phyloP scores from a whole-genome alignment of 208 protist genomes.

The Crithidia fasciculata region DNA sequence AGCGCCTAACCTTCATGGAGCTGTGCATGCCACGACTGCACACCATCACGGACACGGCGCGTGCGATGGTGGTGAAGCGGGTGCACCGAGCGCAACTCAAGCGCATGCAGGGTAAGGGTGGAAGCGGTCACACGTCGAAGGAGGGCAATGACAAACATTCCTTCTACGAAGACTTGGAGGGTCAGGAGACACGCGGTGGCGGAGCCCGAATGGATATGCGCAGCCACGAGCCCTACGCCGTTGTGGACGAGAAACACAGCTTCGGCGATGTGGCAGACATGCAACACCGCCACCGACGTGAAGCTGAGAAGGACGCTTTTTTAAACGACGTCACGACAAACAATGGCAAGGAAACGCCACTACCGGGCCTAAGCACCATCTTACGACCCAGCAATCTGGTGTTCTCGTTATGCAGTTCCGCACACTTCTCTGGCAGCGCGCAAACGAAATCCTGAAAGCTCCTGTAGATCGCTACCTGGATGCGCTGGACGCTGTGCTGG shows the following conservation, averaged over 20 bases:
- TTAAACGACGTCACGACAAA: background rate
- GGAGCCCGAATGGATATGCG: background rate
- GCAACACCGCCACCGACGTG: conserved; percentile 4
- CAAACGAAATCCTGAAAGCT: conserved; percentile 23
- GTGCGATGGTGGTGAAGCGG: conserved; percentile 33
- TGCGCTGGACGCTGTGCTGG: conserved; percentile 39
- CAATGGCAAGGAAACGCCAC: background rate
- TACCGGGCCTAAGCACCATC: background rate
- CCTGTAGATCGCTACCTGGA: conserved; percentile 35
- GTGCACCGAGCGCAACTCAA: conserved; percentile 3
- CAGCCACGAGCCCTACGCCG: conserved; percentile 12
- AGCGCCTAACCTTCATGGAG: conserved; percentile 47
- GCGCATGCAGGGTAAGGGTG: too few species aligned
- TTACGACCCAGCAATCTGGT: background rate
- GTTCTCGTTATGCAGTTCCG: background rate
- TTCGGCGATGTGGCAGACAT: conserved; percentile 1
- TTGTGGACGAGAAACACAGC: background rate
- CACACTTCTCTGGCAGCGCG: conserved; percentile 15
- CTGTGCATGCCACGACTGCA: conserved; percentile 48
- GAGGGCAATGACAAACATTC: background rate
- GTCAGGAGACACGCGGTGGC: background rate
- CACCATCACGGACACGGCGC: conserved; percentile 41
- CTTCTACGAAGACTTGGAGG: background rate
- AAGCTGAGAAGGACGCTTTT: conserved; percentile 5
- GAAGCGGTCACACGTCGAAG: background rate